A percentile compares a stretch with the other conserved stretches of the same genome.
phyloP scores from a whole-genome alignment of 768 basidiomycete genomes.

The Boletus insuetus region DNA sequence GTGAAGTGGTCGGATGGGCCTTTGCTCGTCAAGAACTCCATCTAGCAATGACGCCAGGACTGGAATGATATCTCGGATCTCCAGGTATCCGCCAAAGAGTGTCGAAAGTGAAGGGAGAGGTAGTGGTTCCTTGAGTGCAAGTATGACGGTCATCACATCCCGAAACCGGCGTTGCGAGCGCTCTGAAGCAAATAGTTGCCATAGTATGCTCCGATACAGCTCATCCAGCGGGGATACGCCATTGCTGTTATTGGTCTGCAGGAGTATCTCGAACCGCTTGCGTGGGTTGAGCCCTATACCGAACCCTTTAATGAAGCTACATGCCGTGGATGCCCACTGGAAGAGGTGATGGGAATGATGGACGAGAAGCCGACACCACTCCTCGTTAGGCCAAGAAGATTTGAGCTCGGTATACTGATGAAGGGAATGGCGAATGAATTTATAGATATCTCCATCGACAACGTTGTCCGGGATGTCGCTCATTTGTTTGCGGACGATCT shows the following conservation, averaged over 20 bases:
- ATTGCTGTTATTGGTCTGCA: neutral
- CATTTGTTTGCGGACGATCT: neutral
- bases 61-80: neutral
- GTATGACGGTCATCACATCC: neutral
- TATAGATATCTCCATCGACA: neutral
- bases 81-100: neutral
- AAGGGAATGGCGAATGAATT: neutral
- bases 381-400: neutral
- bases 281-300: neutral
- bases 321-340: neutral
- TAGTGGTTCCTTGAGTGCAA: neutral
- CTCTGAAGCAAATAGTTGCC: neutral
- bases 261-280: neutral
- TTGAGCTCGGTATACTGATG: neutral
- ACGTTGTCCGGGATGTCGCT: neutral
- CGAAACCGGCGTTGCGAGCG: neutral
- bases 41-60: neutral
- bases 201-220: neutral
- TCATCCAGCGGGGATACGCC: neutral
- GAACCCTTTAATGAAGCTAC: neutral
- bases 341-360: neutral
- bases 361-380: slow-evolving; percentile 7
- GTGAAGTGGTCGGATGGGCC: neutral
- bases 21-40: neutral
- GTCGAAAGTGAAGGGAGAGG: neutral